phyloP scores from a whole-genome alignment of 305 asterid species.

The Fraxinus velutina region DNA sequence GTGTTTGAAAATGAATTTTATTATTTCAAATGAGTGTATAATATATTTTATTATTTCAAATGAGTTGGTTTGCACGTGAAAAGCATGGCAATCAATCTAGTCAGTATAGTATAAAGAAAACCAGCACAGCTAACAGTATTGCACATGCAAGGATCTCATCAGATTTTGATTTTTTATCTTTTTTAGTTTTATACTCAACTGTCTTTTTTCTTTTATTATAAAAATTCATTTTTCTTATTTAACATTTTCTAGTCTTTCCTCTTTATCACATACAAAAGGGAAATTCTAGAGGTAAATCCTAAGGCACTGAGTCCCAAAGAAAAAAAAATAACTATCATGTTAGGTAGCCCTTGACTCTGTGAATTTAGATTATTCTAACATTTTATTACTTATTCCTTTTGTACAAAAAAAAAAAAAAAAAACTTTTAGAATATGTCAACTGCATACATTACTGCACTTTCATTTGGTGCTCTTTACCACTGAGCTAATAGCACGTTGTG shows the following conservation, averaged over 20 bases:
- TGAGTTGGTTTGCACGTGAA: neutral
- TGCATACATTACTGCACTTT: too few species aligned
- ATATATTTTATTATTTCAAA: too few species aligned
- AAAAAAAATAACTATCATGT: too few species aligned
- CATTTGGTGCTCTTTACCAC: too few species aligned
- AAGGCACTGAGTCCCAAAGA: neutral
- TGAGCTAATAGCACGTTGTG: too few species aligned
- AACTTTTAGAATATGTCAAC: too few species aligned
- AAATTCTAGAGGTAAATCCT: neutral
- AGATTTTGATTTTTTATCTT: neutral
- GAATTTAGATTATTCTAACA: too few species aligned
- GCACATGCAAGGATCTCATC: neutral
- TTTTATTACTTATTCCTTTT: too few species aligned
- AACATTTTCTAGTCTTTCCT: neutral
- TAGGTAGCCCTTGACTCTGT: too few species aligned
- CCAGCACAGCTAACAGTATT: neutral
- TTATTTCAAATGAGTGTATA: neutral
- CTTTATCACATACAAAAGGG: too few species aligned
- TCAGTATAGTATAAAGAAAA: neutral
- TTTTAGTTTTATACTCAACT: neutral
- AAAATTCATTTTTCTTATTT: neutral
- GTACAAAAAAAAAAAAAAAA: too few species aligned
- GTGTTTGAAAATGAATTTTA: too few species aligned
- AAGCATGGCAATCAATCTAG: neutral
- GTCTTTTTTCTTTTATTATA: neutral